Evolutionary conservation across 176 grass and related monocot species (phyloP), one percentile per base, ranked within the genome.

Genomic region (Guadua angustifolia): DNA sequence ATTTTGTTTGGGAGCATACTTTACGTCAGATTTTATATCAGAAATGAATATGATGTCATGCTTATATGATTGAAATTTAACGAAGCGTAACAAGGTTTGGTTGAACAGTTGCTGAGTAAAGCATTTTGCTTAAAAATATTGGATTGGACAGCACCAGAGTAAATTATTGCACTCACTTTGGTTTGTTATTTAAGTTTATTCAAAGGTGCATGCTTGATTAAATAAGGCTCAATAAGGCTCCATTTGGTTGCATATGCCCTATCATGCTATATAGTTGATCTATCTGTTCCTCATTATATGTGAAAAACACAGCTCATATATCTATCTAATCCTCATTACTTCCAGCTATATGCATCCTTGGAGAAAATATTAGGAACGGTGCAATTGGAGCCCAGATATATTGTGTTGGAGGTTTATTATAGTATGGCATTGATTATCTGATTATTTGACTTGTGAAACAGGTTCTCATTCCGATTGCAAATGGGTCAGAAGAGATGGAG

Each of bases 401-500:
- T 32, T 64, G 70, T 66, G 17, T 67, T 81, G 25, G 47, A 55
- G 13, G 19, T 74, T 86, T 51, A 46, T 32, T 74, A 29, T 57
- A 47, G 32, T 24, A 47, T 66, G 21, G 11, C 22, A 52, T 45
- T 66, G 72, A 84, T 57, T 25, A 12, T 76, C 18, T 59, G 64
- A 19, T 83, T 52, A 51, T 87, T 89, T 80, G 47, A 79, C 63
- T 86, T 71, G 16, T 77, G n/a, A 77, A 86, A 62, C 85, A 98
- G 95, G 91, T 98, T 85, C 91, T 98, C 60, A 79, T 98, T 79
- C 95, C 95, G 52, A 85, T 98, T 77, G 93, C 95, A 82, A 88
- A 98, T 90, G 95, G 91, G 15, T 98, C 85, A 45, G 95, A 98
- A 87, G 95, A 95, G 58, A 93, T 98, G 87, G 95, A 93, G 79